A percentile compares a stretch with the other conserved stretches of the same genome.
Conservation (phyloP, 2,329 filamentous ascomycete species). For the Capronia americana region DNA sequence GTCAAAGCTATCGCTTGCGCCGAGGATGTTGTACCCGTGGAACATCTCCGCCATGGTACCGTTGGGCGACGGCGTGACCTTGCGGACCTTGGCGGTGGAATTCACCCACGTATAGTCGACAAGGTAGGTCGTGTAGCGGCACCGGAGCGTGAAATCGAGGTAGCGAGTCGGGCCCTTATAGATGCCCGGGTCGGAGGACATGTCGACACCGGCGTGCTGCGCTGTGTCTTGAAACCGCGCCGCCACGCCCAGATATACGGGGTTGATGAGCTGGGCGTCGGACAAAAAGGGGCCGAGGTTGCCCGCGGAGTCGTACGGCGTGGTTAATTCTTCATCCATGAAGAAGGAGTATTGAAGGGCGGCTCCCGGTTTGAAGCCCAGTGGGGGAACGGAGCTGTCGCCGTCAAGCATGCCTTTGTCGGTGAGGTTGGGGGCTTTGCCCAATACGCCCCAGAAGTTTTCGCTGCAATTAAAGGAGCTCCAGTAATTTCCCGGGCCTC, state of each 20-base stretch:
- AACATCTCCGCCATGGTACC: constrained; percentile 38
- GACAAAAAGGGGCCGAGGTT: constrained; percentile 25
- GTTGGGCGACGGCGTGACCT: constrained; percentile 30
- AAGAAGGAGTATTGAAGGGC: constrained; percentile 37
- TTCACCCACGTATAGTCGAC: constrained; percentile 38
- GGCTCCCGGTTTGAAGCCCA: constrained; percentile 33
- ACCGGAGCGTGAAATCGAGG: constrained; percentile 34
- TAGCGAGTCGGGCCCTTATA: constrained; percentile 25
- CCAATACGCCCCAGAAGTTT: constrained; percentile 37
- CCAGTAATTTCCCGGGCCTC: constrained; percentile 21
- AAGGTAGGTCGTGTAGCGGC: constrained; percentile 35
- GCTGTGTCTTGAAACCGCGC: constrained; percentile 25
- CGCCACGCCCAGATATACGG: constrained; percentile 34
- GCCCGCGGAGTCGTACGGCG: constrained; percentile 32
- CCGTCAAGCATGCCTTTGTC: constrained; percentile 20
- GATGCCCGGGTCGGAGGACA: constrained; percentile 26
- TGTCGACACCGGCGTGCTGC: constrained; percentile 28
- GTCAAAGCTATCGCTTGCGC: constrained; percentile 28
- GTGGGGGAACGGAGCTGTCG: constrained; percentile 30
- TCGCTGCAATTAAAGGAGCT: constrained; percentile 38
- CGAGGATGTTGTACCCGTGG: constrained; percentile 34
- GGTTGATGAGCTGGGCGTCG: constrained; percentile 36
- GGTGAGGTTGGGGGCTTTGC: constrained; percentile 28
- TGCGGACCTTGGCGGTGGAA: constrained; percentile 26
- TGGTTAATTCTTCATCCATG: constrained; percentile 28